Conservation (phyloP, 352 stramenopile species). For the Pythium volutum region DNA sequence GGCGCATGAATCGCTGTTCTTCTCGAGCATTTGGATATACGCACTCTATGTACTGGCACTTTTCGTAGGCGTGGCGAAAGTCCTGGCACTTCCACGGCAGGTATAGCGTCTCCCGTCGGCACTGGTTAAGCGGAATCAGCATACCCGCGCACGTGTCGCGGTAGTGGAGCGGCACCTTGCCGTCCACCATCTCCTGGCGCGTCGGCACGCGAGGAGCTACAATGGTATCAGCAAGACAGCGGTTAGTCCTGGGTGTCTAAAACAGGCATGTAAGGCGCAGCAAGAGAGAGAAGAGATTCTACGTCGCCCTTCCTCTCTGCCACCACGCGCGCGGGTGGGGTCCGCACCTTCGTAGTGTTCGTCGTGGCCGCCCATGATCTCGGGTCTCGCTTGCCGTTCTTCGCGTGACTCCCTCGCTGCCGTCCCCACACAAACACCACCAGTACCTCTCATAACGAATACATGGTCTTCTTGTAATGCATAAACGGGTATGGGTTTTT, state of each 20-base stretch:
- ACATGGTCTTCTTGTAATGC: background rate
- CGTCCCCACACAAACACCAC: conserved; percentile 23
- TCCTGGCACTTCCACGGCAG: conserved; percentile 95
- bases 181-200: conserved; percentile 92
- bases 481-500: conserved; percentile 4
- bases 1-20: background rate
- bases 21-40: too few relatives aligned
- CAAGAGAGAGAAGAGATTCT: background rate
- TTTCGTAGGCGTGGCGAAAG: conserved; percentile 97
- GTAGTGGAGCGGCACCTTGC: conserved; percentile 92
- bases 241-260: background rate
- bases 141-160: conserved; percentile 95
- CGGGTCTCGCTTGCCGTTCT: conserved; percentile 15
- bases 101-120: conserved; percentile 92
- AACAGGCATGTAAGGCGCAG: background rate
- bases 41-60: conserved; percentile 96
- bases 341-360: conserved; percentile 63
- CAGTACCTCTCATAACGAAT: conserved; percentile 18
- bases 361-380: conserved; percentile 63
- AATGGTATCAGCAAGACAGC: background rate
- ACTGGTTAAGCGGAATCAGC: conserved; percentile 95
- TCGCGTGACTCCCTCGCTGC: conserved; percentile 14
- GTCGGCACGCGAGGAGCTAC: conserved; percentile 71
- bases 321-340: background rate
- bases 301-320: background rate